phyloP scores from a whole-genome alignment of 164 flowering plant species.

The Annona cherimola region DNA sequence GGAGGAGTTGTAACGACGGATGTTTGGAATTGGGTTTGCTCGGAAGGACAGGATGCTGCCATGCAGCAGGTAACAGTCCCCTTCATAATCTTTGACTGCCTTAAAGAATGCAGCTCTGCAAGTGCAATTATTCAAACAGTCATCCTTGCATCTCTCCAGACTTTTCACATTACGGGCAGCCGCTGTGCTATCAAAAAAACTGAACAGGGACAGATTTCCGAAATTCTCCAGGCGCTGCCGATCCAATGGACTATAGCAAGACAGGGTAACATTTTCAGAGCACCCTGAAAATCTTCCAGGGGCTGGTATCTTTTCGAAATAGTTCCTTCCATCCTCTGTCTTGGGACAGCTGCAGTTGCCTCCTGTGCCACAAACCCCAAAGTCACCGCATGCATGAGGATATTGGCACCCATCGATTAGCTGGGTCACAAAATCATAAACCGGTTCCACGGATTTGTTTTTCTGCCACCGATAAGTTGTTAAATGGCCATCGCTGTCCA shows the following conservation, averaged over 20 bases:
- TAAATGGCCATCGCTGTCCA: conserved; percentile 31
- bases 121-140: background rate
- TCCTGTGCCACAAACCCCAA: conserved; percentile 21
- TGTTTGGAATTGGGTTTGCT: background rate
- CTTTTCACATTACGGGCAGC: background rate
- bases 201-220: background rate
- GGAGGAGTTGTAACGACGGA: too few species aligned
- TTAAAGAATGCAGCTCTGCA: conserved; percentile 3
- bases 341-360: conserved; percentile 25
- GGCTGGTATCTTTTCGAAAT: conserved; percentile 14
- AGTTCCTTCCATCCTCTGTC: background rate
- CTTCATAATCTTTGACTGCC: background rate
- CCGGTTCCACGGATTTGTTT: background rate
- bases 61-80: background rate
- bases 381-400: conserved; percentile 25
- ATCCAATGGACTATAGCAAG: conserved; percentile 8
- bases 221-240: conserved; percentile 11
- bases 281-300: conserved; percentile 16
- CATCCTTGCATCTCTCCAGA: background rate
- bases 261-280: conserved; percentile 8
- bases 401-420: conserved; percentile 4
- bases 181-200: background rate
- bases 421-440: conserved; percentile 10
- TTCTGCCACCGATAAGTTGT: conserved; percentile 21
- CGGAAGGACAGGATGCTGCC: background rate